A percentile compares a stretch with the other conserved stretches of the same genome.
phyloP scores from a whole-genome alignment of 768 basidiomycete genomes.

The Suillus fuscotomentosus region DNA sequence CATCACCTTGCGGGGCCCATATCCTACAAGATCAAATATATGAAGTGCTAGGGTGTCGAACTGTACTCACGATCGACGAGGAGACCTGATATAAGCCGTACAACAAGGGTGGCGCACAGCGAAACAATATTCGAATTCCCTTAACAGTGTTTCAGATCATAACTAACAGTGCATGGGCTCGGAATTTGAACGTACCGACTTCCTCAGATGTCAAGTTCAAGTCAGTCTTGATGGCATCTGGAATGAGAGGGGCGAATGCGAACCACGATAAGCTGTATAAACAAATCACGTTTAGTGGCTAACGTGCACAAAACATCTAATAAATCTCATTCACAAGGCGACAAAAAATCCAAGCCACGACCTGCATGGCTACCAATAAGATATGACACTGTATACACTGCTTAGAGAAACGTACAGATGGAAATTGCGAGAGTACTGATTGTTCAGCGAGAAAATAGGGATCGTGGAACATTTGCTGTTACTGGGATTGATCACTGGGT shows the following conservation, averaged over 20 bases:
- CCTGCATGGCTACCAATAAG: conserved; percentile 15
- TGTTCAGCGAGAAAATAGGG: conserved; percentile 47
- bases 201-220: conserved; percentile 46
- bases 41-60: background rate
- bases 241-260: conserved; percentile 60
- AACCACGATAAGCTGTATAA: conserved; percentile 44
- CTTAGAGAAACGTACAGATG: conserved; percentile 40
- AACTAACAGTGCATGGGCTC: too few species aligned
- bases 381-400: conserved; percentile 22
- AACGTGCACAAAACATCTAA: conserved; percentile 1
- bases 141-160: conserved; percentile 6
- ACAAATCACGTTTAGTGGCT: conserved; percentile 20
- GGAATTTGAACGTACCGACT: conserved; percentile 30
- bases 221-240: conserved; percentile 53
- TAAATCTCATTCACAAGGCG: conserved; percentile 34
- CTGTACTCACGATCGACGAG: conserved; percentile 40
- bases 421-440: conserved; percentile 48
- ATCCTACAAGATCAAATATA: conserved; percentile 22
- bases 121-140: conserved; percentile 51
- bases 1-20: conserved; percentile 56
- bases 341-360: conserved; percentile 47
- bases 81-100: conserved; percentile 49
- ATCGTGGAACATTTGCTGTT: conserved; percentile 53
- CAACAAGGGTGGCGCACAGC: conserved; percentile 45
- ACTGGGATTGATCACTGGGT: conserved; percentile 39